Conservation (phyloP, 441 rosid species). For the Populus hybrid region DNA sequence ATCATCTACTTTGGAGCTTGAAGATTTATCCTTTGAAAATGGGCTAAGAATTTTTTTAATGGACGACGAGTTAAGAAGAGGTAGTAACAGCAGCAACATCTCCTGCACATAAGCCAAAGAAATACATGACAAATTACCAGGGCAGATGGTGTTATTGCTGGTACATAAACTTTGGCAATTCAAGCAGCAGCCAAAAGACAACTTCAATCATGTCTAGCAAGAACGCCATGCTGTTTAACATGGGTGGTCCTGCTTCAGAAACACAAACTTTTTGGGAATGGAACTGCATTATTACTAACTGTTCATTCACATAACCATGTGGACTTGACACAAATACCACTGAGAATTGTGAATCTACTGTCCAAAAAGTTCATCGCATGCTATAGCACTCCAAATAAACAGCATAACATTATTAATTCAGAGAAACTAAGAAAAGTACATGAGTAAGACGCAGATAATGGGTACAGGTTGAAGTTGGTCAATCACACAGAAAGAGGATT, state of each 20-base stretch:
- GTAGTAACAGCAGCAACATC: conserved; percentile 90
- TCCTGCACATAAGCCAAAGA: conserved; percentile 48
- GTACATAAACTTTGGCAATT: neutral
- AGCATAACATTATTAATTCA: neutral
- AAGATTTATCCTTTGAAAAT: conserved; percentile 76
- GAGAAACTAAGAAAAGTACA: neutral
- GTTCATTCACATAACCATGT: neutral
- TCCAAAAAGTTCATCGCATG: too few relatives aligned
- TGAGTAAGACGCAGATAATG: neutral
- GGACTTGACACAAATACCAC: neutral
- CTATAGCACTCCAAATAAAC: neutral
- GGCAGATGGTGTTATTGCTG: neutral
- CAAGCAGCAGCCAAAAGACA: neutral
- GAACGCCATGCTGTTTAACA: neutral
- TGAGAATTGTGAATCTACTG: neutral
- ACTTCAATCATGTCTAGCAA: neutral
- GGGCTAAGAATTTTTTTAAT: conserved; percentile 69
- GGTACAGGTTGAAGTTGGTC: neutral
- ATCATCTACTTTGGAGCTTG: conserved; percentile 50
- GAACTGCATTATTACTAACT: neutral
- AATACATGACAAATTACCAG: neutral
- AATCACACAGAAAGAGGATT: neutral
- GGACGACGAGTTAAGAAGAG: conserved; percentile 91
- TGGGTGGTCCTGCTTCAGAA: neutral
- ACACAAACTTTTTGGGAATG: neutral